Conservation (phyloP, 306 rosid species). For the Abrus precatorius region DNA sequence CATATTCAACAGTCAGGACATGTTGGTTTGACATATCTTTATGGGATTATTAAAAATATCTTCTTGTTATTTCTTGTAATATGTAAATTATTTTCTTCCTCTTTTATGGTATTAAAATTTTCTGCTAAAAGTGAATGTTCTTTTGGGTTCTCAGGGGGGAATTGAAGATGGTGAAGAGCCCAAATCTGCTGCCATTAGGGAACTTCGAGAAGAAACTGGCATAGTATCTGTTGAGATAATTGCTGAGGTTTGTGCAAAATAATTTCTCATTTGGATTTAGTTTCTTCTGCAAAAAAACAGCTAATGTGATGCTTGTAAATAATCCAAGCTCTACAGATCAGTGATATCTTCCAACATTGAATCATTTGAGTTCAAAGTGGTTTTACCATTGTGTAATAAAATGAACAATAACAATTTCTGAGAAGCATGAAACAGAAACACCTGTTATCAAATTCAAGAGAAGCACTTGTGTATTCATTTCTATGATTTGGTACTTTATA, state of each 20-base stretch:
- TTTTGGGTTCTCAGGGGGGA: constrained; percentile 71
- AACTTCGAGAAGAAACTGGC: constrained; percentile 94
- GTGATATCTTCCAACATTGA: constrained; percentile 5
- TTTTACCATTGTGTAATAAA: constrained; percentile 1
- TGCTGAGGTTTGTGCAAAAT: constrained; percentile 68
- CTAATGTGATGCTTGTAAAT: constrained; percentile 1
- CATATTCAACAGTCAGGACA: background rate
- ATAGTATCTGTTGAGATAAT: constrained; percentile 82
- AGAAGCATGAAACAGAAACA: constrained; percentile 24
- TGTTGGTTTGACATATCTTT: background rate
- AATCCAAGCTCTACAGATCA: constrained; percentile 1
- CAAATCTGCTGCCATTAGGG: constrained; percentile 86
- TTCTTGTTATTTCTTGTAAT: constrained; percentile 8
- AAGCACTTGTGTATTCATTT: constrained; percentile 22
- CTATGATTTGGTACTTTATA: constrained; percentile 21
- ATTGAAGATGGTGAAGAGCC: constrained; percentile 98
- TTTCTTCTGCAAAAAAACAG: constrained; percentile 9
- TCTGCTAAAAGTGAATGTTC: constrained; percentile 31
- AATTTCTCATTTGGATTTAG: constrained; percentile 35
- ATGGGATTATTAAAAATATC: background rate
- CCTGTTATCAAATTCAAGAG: background rate
- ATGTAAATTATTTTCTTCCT: constrained; percentile 19
- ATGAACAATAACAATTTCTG: background rate
- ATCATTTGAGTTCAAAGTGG: background rate
- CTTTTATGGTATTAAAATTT: constrained; percentile 11